Evolutionary conservation across 2,329 filamentous ascomycete species (phyloP).

Genomic region (Xylogone sp.): DNA sequence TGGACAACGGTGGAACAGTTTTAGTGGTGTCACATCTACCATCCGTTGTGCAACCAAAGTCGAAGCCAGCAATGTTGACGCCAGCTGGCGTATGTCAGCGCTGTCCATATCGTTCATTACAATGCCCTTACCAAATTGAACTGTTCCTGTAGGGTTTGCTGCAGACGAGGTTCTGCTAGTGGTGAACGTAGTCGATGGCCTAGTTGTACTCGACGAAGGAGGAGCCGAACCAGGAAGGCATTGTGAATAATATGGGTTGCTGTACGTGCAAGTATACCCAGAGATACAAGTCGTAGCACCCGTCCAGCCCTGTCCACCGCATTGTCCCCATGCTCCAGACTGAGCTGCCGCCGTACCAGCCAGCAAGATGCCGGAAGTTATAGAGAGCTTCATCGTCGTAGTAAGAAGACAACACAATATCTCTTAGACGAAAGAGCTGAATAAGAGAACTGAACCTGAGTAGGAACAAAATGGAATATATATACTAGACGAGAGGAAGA

Average conservation of each 20-base stretch:
- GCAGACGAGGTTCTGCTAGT: background rate
- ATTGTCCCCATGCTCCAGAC: slow-evolving; percentile 8
- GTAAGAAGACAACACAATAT: background rate
- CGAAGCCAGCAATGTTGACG: slow-evolving; percentile 42
- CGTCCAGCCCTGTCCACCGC: slow-evolving; percentile 22
- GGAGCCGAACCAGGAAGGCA: slow-evolving; percentile 12
- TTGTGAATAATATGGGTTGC: slow-evolving; percentile 26
- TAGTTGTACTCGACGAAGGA: background rate
- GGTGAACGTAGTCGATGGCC: background rate
- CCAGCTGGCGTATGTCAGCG: slow-evolving; percentile 15
- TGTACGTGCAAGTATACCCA: slow-evolving; percentile 22
- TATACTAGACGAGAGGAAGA: background rate
- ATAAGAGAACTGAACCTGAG: background rate
- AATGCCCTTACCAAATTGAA: background rate
- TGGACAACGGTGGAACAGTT: slow-evolving; percentile 27
- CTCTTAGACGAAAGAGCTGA: no score
- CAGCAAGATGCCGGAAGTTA: slow-evolving; percentile 1
- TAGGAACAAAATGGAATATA: background rate
- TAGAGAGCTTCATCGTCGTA: slow-evolving; percentile 7
- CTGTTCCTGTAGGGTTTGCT: background rate
- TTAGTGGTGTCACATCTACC: slow-evolving; percentile 31
- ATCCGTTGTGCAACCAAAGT: slow-evolving; percentile 42
- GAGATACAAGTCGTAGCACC: slow-evolving; percentile 24
- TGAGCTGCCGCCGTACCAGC: slow-evolving; percentile 5
- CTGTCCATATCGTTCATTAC: background rate